Conservation (phyloP, 2,329 filamentous ascomycete species). For the Fusarium redolens region DNA sequence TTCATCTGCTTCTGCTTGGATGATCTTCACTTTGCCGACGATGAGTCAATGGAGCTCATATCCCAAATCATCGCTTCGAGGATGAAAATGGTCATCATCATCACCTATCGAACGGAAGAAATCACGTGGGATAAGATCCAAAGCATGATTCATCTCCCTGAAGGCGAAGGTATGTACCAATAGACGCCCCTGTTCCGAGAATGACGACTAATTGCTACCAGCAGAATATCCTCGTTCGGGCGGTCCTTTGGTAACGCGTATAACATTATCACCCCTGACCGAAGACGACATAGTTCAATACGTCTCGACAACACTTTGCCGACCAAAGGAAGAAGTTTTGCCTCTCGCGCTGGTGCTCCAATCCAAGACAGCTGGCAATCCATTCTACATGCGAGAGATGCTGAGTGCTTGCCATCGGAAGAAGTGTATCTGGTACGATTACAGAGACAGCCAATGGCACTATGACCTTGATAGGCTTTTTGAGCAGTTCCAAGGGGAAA, state of each 20-base stretch:
- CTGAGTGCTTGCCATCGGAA: constrained; percentile 87
- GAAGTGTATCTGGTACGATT: constrained; percentile 91
- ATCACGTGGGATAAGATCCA: constrained; percentile 66
- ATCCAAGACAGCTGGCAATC: constrained; percentile 88
- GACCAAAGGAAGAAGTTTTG: constrained; percentile 76
- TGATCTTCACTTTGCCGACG: constrained; percentile 90
- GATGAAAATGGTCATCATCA: constrained; percentile 83
- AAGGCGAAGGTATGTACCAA: constrained; percentile 60
- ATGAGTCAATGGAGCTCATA: constrained; percentile 86
- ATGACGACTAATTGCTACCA: constrained; percentile 34
- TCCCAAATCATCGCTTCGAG: constrained; percentile 81
- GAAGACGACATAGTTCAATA: constrained; percentile 87
- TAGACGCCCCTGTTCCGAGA: background rate
- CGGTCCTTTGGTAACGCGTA: constrained; percentile 71
- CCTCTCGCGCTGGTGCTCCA: constrained; percentile 86
- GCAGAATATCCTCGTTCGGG: constrained; percentile 58
- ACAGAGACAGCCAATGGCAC: constrained; percentile 83
- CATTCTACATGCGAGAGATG: constrained; percentile 93
- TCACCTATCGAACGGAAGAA: constrained; percentile 80
- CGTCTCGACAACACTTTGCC: constrained; percentile 83
- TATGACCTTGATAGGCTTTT: constrained; percentile 90
- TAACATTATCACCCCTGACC: constrained; percentile 77
- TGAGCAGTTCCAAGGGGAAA: constrained; percentile 82
- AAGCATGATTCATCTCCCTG: constrained; percentile 64
- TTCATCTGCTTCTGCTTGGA: constrained; percentile 91